These are phyloP conservation scores for Pseudocercospora musae DNA, from an alignment of 2,329 filamentous ascomycete species.

Conservation along the genomic window DNA sequence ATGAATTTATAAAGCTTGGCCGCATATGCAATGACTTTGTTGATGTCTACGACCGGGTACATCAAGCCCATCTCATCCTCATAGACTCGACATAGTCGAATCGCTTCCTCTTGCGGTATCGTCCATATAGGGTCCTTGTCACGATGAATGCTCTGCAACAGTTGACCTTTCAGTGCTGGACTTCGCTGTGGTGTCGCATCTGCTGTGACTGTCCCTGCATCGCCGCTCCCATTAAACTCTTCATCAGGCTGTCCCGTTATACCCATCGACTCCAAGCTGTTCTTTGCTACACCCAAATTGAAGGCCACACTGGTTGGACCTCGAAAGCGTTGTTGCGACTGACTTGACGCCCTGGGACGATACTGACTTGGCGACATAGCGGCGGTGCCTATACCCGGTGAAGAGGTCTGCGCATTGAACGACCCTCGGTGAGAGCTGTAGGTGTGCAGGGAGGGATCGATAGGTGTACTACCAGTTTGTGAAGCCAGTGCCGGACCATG, in stretches of 20 bases:
- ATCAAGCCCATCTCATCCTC: constrained; percentile 90
- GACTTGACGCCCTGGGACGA: constrained; percentile 34
- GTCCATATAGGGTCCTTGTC: constrained; percentile 76
- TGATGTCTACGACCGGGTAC: constrained; percentile 81
- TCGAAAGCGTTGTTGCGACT: constrained; percentile 62
- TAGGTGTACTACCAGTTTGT: constrained; percentile 25
- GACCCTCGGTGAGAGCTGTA: constrained; percentile 20
- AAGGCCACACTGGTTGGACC: constrained; percentile 84
- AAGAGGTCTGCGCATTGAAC: constrained; percentile 19
- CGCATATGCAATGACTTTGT: constrained; percentile 66
- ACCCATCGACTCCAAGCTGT: constrained; percentile 84
- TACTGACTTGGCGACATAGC: constrained; percentile 34
- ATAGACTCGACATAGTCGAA: constrained; percentile 73
- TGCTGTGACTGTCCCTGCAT: constrained; percentile 19
- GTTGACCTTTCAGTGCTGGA: constrained; percentile 19
- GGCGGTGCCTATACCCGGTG: constrained; percentile 23
- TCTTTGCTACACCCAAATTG: constrained; percentile 81
- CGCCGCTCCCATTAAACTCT: constrained; percentile 49
- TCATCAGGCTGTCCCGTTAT: constrained; percentile 67
- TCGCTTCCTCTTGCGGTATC: constrained; percentile 72
- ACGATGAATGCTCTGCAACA: constrained; percentile 38
- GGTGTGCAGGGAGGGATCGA: constrained; percentile 37
- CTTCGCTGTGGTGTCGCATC: constrained; percentile 20
- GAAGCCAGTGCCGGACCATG: constrained; percentile 8
- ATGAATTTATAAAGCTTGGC: constrained; percentile 69